Conservation (phyloP, 2,329 filamentous ascomycete genomes). For the Penicillium sclerotigenum region DNA sequence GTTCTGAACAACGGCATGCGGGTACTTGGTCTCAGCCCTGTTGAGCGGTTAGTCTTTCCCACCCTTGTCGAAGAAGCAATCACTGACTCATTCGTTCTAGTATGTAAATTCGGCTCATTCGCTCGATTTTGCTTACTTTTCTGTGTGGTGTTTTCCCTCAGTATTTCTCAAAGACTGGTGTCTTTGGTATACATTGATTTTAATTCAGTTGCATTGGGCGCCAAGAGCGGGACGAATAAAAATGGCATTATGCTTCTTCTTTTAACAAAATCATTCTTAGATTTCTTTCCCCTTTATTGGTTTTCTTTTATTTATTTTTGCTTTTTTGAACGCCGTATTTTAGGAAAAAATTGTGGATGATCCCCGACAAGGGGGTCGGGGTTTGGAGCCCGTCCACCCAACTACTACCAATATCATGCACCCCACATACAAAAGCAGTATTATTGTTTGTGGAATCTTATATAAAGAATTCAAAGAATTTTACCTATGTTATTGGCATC, state of each 20-base stretch:
- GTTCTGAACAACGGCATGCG: slow-evolving; percentile 66
- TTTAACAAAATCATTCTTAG: neutral
- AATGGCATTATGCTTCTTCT: slow-evolving; percentile 9
- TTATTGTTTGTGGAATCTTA: neutral
- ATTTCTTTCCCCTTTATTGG: neutral
- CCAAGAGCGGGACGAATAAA: slow-evolving; percentile 19
- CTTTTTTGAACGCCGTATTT: neutral
- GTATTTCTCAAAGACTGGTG: slow-evolving; percentile 5
- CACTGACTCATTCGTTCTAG: slow-evolving; percentile 18
- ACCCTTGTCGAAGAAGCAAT: neutral
- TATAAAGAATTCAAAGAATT: neutral
- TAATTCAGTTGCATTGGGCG: slow-evolving; percentile 22
- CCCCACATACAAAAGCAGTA: neutral
- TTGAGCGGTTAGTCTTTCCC: slow-evolving; percentile 48
- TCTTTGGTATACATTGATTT: slow-evolving; percentile 16
- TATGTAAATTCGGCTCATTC: slow-evolving; percentile 24
- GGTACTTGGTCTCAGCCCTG: slow-evolving; percentile 63
- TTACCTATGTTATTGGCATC: neutral
- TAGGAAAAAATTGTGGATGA: neutral
- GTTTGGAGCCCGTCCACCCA: neutral
- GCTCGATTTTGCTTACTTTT: neutral
- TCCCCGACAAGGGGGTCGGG: neutral
- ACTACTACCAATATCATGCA: neutral
- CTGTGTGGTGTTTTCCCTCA: slow-evolving; percentile 1
- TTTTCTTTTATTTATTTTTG: neutral